A percentile compares a stretch with the other conserved stretches of the same genome.
phyloP scores from a whole-genome alignment of 2,329 filamentous ascomycete species.

The Spiromastix sp. region DNA sequence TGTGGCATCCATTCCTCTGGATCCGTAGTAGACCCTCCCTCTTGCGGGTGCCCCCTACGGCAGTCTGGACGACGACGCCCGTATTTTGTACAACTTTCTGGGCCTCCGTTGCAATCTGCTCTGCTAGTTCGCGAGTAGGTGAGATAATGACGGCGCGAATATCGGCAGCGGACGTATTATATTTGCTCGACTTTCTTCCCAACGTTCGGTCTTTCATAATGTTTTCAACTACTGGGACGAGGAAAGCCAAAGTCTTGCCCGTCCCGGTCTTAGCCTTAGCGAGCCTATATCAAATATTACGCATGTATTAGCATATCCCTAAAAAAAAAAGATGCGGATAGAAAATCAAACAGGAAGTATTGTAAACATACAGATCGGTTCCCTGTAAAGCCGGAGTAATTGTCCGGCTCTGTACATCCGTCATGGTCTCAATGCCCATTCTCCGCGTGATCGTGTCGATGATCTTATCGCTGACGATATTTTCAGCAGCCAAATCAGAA shows the following conservation, averaged over 20 bases:
- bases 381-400: constrained; percentile 72
- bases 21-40: constrained; percentile 55
- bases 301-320: constrained; percentile 12
- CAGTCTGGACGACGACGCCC: constrained; percentile 58
- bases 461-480: constrained; percentile 51
- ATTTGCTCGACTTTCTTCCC: constrained; percentile 4
- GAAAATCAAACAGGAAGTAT: constrained; percentile 5
- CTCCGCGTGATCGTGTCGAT: constrained; percentile 57
- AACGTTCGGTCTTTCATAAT: constrained; percentile 44
- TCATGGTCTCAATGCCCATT: constrained; percentile 79
- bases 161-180: constrained; percentile 30
- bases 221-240: constrained; percentile 74
- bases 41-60: constrained; percentile 90
- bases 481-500: constrained; percentile 25
- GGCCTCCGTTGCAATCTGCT: constrained; percentile 62
- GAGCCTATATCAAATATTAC: constrained; percentile 42
- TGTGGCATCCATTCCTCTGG: constrained; percentile 66
- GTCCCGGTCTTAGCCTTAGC: constrained; percentile 96
- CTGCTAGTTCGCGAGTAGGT: constrained; percentile 52
- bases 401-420: constrained; percentile 77
- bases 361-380: constrained; percentile 60
- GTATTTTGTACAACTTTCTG: constrained; percentile 55
- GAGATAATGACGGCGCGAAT: constrained; percentile 53
- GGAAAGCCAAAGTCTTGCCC: constrained; percentile 90
- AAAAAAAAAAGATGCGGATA: neutral